Evolutionary conservation across 2,329 filamentous ascomycete genomes (phyloP), one percentile per base, ranked within the genome.

Genomic region (Sphaerulina populicola): DNA sequence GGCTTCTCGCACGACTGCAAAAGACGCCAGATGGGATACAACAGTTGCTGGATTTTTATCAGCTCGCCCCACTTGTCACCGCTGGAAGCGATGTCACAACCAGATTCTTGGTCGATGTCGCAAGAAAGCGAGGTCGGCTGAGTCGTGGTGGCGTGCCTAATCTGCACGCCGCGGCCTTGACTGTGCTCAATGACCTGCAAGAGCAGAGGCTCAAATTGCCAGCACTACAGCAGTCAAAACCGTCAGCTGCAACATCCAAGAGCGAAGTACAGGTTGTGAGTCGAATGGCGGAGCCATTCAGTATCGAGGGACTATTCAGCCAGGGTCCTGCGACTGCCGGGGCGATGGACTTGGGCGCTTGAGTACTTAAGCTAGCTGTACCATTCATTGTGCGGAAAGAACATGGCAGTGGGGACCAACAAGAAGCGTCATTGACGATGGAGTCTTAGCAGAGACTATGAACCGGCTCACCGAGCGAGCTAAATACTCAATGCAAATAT

Each of bases 131-230:
- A 54, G 93, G 93, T 47, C 78, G 93, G 51, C 76, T 98, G 12
- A 88, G 91, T 45, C 85, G 86, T 60, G 90, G 91, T 15, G 93
- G 93, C 56, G 78, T 97, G 12, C 93, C 93, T 39, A 98, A 97
- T 69, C 70, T 97, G 53, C 77, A 82, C 60, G 83, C 86, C 48
- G 91, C 93, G 6, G 93, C 91, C 57, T 91, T 93, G 78, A 85
- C 88, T 0, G 90, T 98, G 50, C 82, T 98, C 52, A 93, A 83
- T n/a, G 93, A 98, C 73, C 94, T 93, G 88, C 81, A 93, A 60
- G 91, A 97, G 67, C 91, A 90, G 23, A 81, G 93, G 47, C 94
- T 98, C 65, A 67, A 40, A 50, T 58, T 56, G 63, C 68, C 39
- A 68, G 70, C 40, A 66, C 69, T 56, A 65, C 67, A 41, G 63